phyloP scores from a whole-genome alignment of 108 stramenopile genomes.

The Cyclotella kingstonii region DNA sequence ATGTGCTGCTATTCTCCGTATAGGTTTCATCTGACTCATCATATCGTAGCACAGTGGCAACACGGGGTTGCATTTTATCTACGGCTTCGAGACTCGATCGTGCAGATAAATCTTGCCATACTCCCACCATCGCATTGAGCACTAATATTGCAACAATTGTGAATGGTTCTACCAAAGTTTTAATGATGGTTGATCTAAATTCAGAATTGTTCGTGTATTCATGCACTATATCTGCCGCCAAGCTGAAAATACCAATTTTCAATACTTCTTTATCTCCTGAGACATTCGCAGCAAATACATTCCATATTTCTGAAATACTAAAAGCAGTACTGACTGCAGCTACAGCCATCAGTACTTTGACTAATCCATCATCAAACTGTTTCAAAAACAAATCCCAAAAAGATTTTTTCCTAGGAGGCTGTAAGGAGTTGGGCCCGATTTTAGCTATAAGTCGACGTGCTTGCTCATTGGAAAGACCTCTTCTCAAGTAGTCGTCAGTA shows the following conservation, averaged over 20 bases:
- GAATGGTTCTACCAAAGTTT: constrained; percentile 83
- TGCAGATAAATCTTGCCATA: constrained; percentile 88
- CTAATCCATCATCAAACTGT: constrained; percentile 34
- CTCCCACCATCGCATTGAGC: constrained; percentile 93
- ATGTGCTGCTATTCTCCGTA: neutral
- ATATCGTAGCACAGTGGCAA: constrained; percentile 69
- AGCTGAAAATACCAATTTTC: neutral
- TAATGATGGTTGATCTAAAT: constrained; percentile 10
- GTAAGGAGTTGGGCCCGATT: constrained; percentile 27
- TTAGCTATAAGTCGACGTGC: constrained; percentile 2
- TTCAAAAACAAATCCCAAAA: constrained; percentile 35
- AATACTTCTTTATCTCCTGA: neutral
- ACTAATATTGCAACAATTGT: constrained; percentile 92
- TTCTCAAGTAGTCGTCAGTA: constrained; percentile 13
- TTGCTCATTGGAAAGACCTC: constrained; percentile 18
- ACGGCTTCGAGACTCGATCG: constrained; percentile 85
- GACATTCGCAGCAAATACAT: constrained; percentile 15
- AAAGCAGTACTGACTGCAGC: constrained; percentile 31
- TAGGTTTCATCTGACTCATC: constrained; percentile 17
- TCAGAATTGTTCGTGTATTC: neutral
- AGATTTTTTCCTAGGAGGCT: constrained; percentile 13
- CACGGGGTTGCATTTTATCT: constrained; percentile 83
- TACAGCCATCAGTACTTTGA: constrained; percentile 26
- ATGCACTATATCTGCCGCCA: neutral
- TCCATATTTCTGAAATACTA: constrained; percentile 31